Conservation (phyloP, 108 stramenopile species). For the Cyclostephanos invisitatus region DNA sequence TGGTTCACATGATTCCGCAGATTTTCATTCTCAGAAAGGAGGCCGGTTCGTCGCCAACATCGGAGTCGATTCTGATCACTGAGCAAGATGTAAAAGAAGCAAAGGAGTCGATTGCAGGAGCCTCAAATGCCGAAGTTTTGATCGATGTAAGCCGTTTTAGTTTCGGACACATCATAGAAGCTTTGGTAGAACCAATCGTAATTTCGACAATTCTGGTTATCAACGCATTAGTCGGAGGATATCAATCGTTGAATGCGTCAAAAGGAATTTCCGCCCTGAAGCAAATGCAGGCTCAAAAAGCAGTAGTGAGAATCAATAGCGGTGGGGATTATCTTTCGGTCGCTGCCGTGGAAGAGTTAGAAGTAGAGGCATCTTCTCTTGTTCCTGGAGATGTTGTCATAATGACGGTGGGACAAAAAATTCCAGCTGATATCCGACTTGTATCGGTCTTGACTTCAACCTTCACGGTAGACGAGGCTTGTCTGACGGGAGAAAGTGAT, state of each 20-base stretch:
- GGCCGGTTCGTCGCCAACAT: neutral
- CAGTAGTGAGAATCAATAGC: conserved; percentile 32
- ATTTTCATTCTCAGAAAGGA: conserved; percentile 7
- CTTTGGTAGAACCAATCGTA: conserved; percentile 93
- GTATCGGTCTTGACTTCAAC: conserved; percentile 56
- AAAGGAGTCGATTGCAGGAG: conserved; percentile 4
- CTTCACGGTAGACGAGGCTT: conserved; percentile 76
- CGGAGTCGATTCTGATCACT: conserved; percentile 26
- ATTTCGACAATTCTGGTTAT: conserved; percentile 92
- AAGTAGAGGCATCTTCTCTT: conserved; percentile 60
- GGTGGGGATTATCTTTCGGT: conserved; percentile 1
- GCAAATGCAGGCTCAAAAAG: conserved; percentile 68
- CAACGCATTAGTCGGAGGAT: conserved; percentile 97
- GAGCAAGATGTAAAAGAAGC: conserved; percentile 32
- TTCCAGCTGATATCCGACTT: conserved; percentile 92
- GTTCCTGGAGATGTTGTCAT: conserved; percentile 96
- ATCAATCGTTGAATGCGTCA: conserved; percentile 93
- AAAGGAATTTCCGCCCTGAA: conserved; percentile 83
- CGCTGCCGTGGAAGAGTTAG: conserved; percentile 47
- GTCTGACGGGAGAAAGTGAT: conserved; percentile 84
- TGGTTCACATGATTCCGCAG: conserved; percentile 7
- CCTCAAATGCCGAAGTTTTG: conserved; percentile 7
- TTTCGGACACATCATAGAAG: conserved; percentile 58
- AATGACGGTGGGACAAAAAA: conserved; percentile 91
- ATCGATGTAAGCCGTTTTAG: conserved; percentile 40